phyloP scores from a whole-genome alignment of 2,329 filamentous ascomycete genomes.

The Plectosphaerella plurivora region DNA sequence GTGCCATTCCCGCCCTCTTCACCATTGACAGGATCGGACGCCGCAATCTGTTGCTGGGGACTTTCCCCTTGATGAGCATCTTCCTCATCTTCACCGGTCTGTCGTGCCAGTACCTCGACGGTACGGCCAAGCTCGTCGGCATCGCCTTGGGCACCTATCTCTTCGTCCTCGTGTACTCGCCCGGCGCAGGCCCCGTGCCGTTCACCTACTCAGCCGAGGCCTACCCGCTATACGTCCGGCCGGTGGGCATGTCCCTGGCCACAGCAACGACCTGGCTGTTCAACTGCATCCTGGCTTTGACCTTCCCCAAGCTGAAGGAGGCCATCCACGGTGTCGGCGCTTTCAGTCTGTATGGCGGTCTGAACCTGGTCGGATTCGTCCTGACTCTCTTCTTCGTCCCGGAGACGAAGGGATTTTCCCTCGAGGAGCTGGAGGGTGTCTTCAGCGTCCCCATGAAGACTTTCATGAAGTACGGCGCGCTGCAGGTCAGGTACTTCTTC shows the following conservation, averaged over 20 bases:
- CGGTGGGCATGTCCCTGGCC: conserved; percentile 56
- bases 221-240: conserved; percentile 59
- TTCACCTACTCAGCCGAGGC: conserved; percentile 66
- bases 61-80: conserved; percentile 60
- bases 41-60: conserved; percentile 57
- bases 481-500: conserved; percentile 19
- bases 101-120: conserved; percentile 37
- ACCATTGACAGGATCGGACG: conserved; percentile 67
- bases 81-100: conserved; percentile 43
- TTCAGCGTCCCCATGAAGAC: conserved; percentile 5
- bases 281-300: conserved; percentile 35
- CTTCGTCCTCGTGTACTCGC: conserved; percentile 47
- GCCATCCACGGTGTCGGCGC: conserved; percentile 41
- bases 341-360: conserved; percentile 44
- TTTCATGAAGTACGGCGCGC: conserved; percentile 12
- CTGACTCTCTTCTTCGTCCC: conserved; percentile 35
- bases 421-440: conserved; percentile 34
- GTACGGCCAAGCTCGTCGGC: conserved; percentile 31
- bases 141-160: conserved; percentile 46
- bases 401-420: conserved; percentile 39
- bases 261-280: conserved; percentile 49
- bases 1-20: conserved; percentile 58
- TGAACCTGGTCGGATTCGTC: conserved; percentile 43
- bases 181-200: conserved; percentile 59
- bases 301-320: conserved; percentile 40